phyloP scores from a whole-genome alignment of 108 stramenopile genomes.

The Bacterosira constricta region DNA sequence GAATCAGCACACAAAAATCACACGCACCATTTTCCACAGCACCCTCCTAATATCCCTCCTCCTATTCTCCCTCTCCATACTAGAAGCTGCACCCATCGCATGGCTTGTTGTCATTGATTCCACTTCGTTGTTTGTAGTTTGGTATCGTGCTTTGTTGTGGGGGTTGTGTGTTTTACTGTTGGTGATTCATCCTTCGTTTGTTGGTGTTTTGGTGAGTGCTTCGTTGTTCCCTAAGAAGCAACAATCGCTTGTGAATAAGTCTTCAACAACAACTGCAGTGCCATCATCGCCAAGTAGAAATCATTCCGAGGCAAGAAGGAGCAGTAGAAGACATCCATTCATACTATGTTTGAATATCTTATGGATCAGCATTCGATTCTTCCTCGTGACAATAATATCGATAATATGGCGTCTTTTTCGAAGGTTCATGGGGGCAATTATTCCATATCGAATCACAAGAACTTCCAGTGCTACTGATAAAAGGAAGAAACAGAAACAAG shows the following conservation, averaged over 20 bases:
- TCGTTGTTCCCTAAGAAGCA: not conserved
- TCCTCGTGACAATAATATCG: slow-evolving; percentile 4
- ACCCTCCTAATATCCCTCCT: slow-evolving; percentile 52
- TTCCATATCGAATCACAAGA: slow-evolving; percentile 2
- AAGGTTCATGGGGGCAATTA: not conserved
- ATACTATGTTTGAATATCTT: not conserved
- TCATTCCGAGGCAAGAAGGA: not conserved
- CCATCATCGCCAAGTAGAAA: not conserved
- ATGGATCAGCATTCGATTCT: slow-evolving; percentile 14
- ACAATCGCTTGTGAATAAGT: not conserved
- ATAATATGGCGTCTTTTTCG: slow-evolving; percentile 15
- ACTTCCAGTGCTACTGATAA: not conserved
- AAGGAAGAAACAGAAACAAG: not conserved
- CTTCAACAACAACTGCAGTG: not conserved
- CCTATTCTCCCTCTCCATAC: slow-evolving; percentile 53
- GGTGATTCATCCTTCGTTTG: slow-evolving; percentile 12
- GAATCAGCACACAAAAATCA: too few species aligned
- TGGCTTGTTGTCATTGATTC: slow-evolving; percentile 39
- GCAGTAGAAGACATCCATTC: not conserved
- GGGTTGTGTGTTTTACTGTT: slow-evolving; percentile 14
- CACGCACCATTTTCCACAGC: slow-evolving; percentile 17
- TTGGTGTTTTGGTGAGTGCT: not conserved
- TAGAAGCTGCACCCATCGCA: slow-evolving; percentile 57
- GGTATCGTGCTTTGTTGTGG: slow-evolving; percentile 38
- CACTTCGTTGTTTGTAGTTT: slow-evolving; percentile 8